Base-by-base conservation (phyloP, 2,329 filamentous ascomycete species). In the Fusarium foetens region DNA sequence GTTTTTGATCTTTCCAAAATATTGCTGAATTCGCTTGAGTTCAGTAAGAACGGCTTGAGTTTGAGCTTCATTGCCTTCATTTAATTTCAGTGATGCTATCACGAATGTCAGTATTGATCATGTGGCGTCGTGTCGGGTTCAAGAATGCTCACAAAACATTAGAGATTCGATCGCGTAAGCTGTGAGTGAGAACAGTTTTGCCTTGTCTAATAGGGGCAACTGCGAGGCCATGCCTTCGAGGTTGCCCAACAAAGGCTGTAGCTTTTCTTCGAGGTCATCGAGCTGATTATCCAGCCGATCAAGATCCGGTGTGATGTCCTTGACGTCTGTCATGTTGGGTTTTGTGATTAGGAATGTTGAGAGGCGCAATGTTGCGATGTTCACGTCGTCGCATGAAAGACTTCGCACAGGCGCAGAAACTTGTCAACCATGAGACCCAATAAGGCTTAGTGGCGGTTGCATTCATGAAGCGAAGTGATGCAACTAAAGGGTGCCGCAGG, bases 91-190 rank as follows among this genome's bases (percentile, higher is more conserved):
- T 70, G 93, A 92, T 58, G 92, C 94, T 75, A 60, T 27, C 54
- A 7, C 21, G 35, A 58, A 14, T 23, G 43, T 68, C 41, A 49
- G 43, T 42, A 62, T 19, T 52, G 8, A 48, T 19, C 9, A 21
- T 11, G 11, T 16, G 5, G 10, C 19, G 5, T n/a, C 21, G 23
- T n/a, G 10, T n/a, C 25, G 19, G 6, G 4, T 19, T 36, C 16
- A 19, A 13, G 10, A n/a, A 9, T 33, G 42, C 52, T 71, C 83
- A 94, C 93, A 93, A 82, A 97, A 98, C 12, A 99, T 84, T 14
- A 97, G 85, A 1, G 95, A 97, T 79, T 98, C 95, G 71, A 99
- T 91, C 0, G 95, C 89, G 81, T 98, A 99, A 23, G 94, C 92
- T 57, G 92, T 87, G 25, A 97, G 86, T n/a, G 96, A 91, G 79